Conservation (phyloP, 2,329 filamentous ascomycete species). For the Didymella pomorum region DNA sequence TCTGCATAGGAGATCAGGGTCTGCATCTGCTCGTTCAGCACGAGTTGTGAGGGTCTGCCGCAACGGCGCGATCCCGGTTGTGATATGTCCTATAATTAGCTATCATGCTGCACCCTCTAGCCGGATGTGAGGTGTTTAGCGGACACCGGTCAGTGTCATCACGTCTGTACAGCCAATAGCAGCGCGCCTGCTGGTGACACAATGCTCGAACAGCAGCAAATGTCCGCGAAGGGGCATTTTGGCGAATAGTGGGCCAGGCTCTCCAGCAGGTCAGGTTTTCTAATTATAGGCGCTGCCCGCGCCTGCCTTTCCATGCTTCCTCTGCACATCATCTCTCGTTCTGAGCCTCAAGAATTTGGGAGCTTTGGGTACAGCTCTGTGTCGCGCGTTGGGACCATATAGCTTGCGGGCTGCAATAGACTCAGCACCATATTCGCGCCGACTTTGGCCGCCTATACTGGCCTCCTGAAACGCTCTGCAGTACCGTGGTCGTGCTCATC, state of each 20-base stretch:
- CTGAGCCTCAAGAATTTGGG: constrained; percentile 38
- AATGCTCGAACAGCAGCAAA: constrained; percentile 13
- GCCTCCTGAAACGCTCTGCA: constrained; percentile 38
- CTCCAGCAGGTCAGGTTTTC: constrained; percentile 32
- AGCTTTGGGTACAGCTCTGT: constrained; percentile 26
- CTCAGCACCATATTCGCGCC: constrained; percentile 26
- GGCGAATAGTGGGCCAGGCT: constrained; percentile 35
- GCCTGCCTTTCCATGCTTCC: constrained; percentile 35
- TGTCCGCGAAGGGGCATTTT: constrained; percentile 26
- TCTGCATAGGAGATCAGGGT: constrained; percentile 10
- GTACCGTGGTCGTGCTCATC: constrained; percentile 29
- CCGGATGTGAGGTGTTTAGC: constrained; percentile 10
- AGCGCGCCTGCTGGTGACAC: neutral
- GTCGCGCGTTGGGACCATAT: constrained; percentile 39
- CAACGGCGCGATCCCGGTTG: constrained; percentile 11
- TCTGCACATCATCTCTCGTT: constrained; percentile 38
- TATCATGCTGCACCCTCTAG: neutral
- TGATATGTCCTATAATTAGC: constrained; percentile 46
- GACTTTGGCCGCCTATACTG: constrained; percentile 33
- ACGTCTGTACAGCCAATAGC: neutral
- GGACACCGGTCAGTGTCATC: constrained; percentile 11
- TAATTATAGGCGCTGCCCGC: constrained; percentile 39
- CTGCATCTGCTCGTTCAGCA: constrained; percentile 9
- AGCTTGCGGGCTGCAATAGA: constrained; percentile 31
- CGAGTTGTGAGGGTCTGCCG: constrained; percentile 8